These are phyloP conservation scores for Dioszegia hungarica DNA, from an alignment of 768 basidiomycete species.

Conservation along the genomic window DNA sequence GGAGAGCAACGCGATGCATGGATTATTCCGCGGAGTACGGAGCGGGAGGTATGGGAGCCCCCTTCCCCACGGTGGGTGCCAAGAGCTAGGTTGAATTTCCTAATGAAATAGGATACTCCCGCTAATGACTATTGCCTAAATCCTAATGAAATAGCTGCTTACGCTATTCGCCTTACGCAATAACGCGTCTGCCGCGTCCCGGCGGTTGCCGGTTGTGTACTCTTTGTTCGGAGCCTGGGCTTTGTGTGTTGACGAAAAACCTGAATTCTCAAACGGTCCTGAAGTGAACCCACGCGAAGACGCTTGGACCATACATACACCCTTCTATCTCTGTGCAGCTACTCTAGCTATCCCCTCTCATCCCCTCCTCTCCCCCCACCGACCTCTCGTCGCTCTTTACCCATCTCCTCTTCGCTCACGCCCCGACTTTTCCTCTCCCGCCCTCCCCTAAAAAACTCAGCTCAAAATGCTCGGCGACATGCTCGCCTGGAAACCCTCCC, in stretches of 20 bases:
- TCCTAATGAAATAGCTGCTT: not conserved
- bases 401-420: not conserved
- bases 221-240: no score
- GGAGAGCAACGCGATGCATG: no score
- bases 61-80: no score
- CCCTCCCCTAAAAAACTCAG: not conserved
- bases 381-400: not conserved
- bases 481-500: constrained; percentile 26
- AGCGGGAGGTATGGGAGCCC: no score
- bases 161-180: not conserved
- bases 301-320: no score
- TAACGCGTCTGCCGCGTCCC: no score
- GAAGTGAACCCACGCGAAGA: no score
- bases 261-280: not conserved
- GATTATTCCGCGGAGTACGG: no score
- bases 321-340: not conserved
- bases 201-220: no score
- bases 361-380: not conserved
- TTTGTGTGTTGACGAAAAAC: not conserved
- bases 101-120: not conserved
- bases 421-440: not conserved
- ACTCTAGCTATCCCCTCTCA: not conserved
- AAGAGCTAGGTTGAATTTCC: no score
- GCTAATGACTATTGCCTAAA: no score
- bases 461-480: not conserved